These are phyloP conservation scores for Ramularia collo-cygni DNA, from an alignment of 2,329 filamentous ascomycete species.

Conservation along the genomic window DNA sequence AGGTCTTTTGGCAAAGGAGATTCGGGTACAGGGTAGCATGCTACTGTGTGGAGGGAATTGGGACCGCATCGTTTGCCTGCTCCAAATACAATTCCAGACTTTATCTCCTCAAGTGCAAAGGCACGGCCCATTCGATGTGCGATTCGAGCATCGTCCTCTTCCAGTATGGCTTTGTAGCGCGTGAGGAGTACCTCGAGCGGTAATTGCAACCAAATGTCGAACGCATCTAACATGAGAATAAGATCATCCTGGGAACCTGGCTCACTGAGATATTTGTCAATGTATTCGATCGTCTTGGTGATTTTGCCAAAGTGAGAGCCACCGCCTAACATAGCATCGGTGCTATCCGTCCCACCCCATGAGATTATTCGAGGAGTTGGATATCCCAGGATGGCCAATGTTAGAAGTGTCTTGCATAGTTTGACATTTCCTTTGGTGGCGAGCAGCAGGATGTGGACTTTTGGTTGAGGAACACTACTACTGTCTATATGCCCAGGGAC, in stretches of 20 bases:
- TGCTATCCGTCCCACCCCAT: constrained; percentile 10
- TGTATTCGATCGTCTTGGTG: constrained; percentile 11
- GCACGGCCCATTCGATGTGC: too few relatives aligned
- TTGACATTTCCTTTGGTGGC: constrained; percentile 5
- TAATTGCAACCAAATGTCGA: constrained; percentile 59
- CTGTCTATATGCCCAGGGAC: too few relatives aligned
- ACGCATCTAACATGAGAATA: constrained; percentile 56
- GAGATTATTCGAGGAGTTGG: constrained; percentile 44
- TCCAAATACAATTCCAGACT: constrained; percentile 52
- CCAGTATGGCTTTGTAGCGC: too few relatives aligned
- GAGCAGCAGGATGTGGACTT: constrained; percentile 10
- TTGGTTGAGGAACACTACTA: too few relatives aligned
- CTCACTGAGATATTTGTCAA: constrained; percentile 9
- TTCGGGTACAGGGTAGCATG: constrained; percentile 47
- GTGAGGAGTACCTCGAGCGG: constrained; percentile 55
- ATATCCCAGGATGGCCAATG: constrained; percentile 50
- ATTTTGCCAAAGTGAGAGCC: constrained; percentile 15
- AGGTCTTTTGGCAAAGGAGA: constrained; percentile 45
- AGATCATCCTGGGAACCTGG: constrained; percentile 43
- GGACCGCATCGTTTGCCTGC: constrained; percentile 49
- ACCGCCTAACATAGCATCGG: constrained; percentile 9
- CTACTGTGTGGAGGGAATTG: constrained; percentile 36
- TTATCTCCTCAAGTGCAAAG: too few relatives aligned
- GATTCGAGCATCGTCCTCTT: too few relatives aligned
- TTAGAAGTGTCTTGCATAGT: constrained; percentile 7